A percentile compares a stretch with the other conserved stretches of the same genome.
Evolutionary conservation across 2,329 filamentous ascomycete genomes (phyloP).

Genomic region (Diaporthe citriasiana): DNA sequence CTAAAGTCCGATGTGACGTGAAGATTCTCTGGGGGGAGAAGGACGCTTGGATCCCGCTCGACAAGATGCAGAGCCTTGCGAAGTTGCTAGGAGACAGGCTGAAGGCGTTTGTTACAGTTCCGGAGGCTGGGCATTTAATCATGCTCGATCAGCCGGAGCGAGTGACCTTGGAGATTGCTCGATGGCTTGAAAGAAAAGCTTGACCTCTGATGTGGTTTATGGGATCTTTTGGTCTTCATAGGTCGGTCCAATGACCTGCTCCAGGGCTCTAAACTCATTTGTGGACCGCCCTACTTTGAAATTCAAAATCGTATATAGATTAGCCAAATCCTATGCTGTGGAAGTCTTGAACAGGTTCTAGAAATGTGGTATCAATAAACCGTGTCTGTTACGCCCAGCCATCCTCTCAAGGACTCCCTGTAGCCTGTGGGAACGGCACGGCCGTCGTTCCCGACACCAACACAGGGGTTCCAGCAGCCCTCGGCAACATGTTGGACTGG

Average conservation of each 20-base stretch:
- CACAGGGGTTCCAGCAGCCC: conserved; percentile 47
- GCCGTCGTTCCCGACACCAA: conserved; percentile 45
- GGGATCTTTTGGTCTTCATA: too few relatives aligned
- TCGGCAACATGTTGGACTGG: conserved; percentile 44
- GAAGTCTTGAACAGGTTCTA: background rate
- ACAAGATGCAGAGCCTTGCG: conserved; percentile 5
- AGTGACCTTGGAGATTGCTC: background rate
- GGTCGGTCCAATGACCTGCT: too few relatives aligned
- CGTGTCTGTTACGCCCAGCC: fast-evolving
- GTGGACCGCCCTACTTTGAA: background rate
- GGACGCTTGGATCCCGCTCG: conserved; percentile 2
- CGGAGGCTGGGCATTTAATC: conserved; percentile 23
- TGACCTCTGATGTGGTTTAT: background rate
- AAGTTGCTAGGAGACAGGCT: background rate
- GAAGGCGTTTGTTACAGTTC: background rate
- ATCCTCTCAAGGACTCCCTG: fast-evolving
- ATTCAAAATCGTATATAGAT: background rate
- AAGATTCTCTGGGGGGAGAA: conserved; percentile 10
- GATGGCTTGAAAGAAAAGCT: conserved; percentile 1
- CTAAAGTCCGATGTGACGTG: conserved; percentile 6
- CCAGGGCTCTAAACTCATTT: background rate
- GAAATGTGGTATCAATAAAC: background rate
- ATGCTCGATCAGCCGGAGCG: conserved; percentile 24
- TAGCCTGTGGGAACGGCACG: conserved; percentile 39
- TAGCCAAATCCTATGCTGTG: background rate